Evolutionary conservation across 257 asterid species (phyloP).

Genomic region (Echium plantagineum): DNA sequence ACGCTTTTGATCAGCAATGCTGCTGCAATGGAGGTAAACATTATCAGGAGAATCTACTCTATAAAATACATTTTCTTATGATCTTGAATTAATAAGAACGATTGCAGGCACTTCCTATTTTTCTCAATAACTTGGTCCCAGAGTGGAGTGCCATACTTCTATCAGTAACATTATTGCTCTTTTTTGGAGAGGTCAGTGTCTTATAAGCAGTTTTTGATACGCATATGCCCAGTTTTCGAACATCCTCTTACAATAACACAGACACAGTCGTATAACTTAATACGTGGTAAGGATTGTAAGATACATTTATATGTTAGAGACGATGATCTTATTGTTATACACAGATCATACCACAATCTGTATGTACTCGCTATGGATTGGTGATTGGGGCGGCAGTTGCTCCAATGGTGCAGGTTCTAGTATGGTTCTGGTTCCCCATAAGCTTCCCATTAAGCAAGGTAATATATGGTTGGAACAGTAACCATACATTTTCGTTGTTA

Average conservation of each 20-base stretch:
- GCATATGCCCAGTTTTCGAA: too few relatives aligned
- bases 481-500: background rate
- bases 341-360: conserved; percentile 33
- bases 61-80: conserved; percentile 2
- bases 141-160: conserved; percentile 77
- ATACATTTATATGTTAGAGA: background rate
- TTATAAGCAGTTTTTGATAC: too few relatives aligned
- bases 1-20: conserved; percentile 66
- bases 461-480: background rate
- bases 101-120: conserved; percentile 79
- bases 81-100: background rate
- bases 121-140: conserved; percentile 42
- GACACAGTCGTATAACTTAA: background rate
- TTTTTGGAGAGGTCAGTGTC: conserved; percentile 67
- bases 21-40: conserved; percentile 63
- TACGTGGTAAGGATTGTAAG: background rate
- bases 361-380: conserved; percentile 50
- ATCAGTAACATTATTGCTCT: conserved; percentile 62
- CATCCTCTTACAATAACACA: too few relatives aligned
- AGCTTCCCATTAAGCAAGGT: conserved; percentile 81
- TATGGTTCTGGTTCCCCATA: conserved; percentile 45
- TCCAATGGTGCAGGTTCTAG: conserved; percentile 37
- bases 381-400: conserved; percentile 61
- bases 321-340: background rate
- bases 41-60: background rate